A percentile compares a stretch with the other conserved stretches of the same genome.
Conservation (phyloP, 768 basidiomycete species). For the Serendipita indica region DNA sequence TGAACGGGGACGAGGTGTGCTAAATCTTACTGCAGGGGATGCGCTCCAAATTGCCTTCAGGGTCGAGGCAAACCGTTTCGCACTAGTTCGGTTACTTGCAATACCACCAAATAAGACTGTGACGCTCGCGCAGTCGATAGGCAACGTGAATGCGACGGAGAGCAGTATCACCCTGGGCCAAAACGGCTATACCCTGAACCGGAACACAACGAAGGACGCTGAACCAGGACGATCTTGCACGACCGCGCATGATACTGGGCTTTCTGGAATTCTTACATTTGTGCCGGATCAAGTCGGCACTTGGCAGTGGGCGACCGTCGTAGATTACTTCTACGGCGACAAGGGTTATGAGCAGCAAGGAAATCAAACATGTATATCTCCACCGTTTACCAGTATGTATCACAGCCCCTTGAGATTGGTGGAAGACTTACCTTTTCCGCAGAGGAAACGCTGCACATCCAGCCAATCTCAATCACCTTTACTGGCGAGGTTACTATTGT, state of each 20-base stretch:
- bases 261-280: background rate
- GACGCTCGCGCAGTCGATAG: background rate
- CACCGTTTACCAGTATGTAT: background rate
- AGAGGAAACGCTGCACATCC: background rate
- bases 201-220: background rate
- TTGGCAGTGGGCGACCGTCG: background rate
- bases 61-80: background rate
- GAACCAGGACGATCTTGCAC: background rate
- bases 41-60: background rate
- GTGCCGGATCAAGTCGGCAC: background rate
- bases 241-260: background rate
- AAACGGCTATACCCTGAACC: background rate
- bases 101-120: background rate
- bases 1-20: background rate
- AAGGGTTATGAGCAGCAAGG: background rate
- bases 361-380: background rate
- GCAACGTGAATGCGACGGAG: background rate
- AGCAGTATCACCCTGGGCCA: background rate
- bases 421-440: background rate
- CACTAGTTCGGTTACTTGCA: background rate
- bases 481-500: background rate
- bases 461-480: background rate
- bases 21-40: background rate
- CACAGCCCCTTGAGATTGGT: background rate
- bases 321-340: background rate